phyloP scores from a whole-genome alignment of 1,284 basidiomycete species.

The Ceratobasidium sp. region DNA sequence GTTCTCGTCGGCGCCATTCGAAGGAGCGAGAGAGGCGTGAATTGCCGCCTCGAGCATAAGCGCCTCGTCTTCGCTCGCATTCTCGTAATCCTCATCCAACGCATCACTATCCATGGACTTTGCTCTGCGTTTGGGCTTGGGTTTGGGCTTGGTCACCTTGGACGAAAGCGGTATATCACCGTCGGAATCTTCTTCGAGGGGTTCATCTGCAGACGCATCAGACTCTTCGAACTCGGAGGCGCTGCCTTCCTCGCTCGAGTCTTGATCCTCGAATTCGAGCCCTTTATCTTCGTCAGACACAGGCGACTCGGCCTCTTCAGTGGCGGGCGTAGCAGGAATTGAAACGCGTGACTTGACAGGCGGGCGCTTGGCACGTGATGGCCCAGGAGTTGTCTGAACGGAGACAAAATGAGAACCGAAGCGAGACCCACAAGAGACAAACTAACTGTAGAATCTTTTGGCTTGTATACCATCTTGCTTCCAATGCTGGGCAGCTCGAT shows the following conservation, averaged over 20 bases:
- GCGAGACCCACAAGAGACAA: too few species aligned
- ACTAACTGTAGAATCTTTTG: not conserved
- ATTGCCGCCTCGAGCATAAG: slow-evolving; percentile 66
- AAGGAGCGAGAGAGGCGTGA: slow-evolving; percentile 59
- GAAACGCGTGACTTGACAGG: slow-evolving; percentile 23
- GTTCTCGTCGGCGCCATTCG: slow-evolving; percentile 47
- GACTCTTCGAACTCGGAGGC: slow-evolving; percentile 49
- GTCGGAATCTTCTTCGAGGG: slow-evolving; percentile 67
- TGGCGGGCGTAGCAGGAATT: not conserved
- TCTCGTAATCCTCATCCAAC: slow-evolving; percentile 41
- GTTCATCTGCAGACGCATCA: slow-evolving; percentile 57
- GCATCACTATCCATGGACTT: slow-evolving; percentile 43
- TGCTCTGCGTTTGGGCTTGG: slow-evolving; percentile 15
- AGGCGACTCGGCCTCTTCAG: slow-evolving; percentile 1
- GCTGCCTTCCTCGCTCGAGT: slow-evolving; percentile 39
- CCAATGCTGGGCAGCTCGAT: not conserved
- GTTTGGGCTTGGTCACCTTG: slow-evolving; percentile 5
- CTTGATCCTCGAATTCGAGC: slow-evolving; percentile 43
- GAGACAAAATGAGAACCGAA: not conserved
- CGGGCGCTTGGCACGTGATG: slow-evolving; percentile 12
- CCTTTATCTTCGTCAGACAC: slow-evolving; percentile 43
- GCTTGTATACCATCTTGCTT: not conserved
- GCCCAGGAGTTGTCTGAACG: not conserved
- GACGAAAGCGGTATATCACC: slow-evolving; percentile 54
- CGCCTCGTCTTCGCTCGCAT: slow-evolving; percentile 55